Evolutionary conservation across 1,284 basidiomycete genomes (phyloP), one percentile per base, ranked within the genome.

Genomic region (Phlebopus sp.): DNA sequence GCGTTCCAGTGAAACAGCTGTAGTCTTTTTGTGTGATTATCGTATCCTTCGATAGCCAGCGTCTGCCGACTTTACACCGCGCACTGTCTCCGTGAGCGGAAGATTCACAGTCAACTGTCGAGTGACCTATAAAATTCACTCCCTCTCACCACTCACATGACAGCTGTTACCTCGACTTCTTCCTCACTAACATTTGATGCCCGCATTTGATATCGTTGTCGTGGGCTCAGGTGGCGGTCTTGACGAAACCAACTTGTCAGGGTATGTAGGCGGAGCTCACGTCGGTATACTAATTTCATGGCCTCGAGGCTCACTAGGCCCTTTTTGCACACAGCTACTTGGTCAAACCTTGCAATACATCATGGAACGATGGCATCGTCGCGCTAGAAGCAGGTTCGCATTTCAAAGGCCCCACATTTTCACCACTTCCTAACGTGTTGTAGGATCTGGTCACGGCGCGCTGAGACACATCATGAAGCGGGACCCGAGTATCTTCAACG

Each of bases 171-270:
- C 17, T 27, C 40, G n/a, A n/a, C n/a, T n/a, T 7, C 18, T 18
- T 17, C 17, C 3, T 21, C 21, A 2, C 5, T 23, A 49, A 18
- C 27, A 23, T 27, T 17, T 37, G 41, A 76, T 75, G 74, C 69
- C 75, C 50, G 64, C 74, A 47, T 89, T 89, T 63, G 82, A 88
- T 63, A 57, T 90, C 54, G 68, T 89, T 48, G 84, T 86, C 55
- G 78, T 90, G 19, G 87, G 88, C 54, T 78, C 81, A 50, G 87
- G 87, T 52, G 87, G 88, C 41, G 87, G 88, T 40, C 84, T 84
- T 17, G 79, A 79, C 60, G 87, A 90, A 65, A 80, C 79, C 32
- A 84, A 90, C 68, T 61, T 90, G 55, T 87, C 84, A 43, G 82
- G 78, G 86, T 88, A 60, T 52, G 78, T 74, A 27, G 21, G 49